Conservation (phyloP, 306 rosid genomes). For the Prunus kanzakura region DNA sequence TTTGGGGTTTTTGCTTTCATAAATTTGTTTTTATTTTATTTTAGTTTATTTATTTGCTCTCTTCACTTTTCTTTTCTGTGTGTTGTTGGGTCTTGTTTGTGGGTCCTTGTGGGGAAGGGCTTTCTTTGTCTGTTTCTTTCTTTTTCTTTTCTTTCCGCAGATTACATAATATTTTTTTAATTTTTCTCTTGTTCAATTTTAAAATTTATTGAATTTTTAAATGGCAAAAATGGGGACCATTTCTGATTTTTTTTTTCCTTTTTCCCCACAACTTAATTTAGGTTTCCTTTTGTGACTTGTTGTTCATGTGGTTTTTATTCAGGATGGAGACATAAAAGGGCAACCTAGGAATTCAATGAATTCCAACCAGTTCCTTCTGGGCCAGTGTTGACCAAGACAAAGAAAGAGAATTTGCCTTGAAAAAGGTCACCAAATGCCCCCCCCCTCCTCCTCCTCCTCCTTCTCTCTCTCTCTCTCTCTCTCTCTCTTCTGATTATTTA, state of each 20-base stretch:
- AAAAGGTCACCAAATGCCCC: slow-evolving; percentile 20
- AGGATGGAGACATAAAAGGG: slow-evolving; percentile 35
- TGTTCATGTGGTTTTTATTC: slow-evolving; percentile 29
- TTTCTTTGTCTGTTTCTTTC: slow-evolving; percentile 46
- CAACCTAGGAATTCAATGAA: slow-evolving; percentile 51
- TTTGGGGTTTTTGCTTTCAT: slow-evolving; percentile 6
- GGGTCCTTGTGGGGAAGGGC: slow-evolving; percentile 45
- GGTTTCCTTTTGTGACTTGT: slow-evolving; percentile 22
- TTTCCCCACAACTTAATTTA: not conserved
- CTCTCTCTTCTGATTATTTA: not conserved
- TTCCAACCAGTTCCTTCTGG: slow-evolving; percentile 22
- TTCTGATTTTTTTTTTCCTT: not conserved
- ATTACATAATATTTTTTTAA: not conserved
- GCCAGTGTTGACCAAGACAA: slow-evolving; percentile 38
- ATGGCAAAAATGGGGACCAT: not conserved
- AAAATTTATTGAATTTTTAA: not conserved
- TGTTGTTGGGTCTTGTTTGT: slow-evolving; percentile 41
- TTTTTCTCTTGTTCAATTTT: not conserved
- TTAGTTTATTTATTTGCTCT: not conserved
- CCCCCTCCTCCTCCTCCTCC: not conserved
- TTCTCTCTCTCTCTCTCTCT: not conserved
- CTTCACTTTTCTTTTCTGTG: slow-evolving; percentile 7
- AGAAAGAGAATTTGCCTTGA: slow-evolving; percentile 8
- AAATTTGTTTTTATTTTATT: not conserved
- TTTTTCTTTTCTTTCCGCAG: slow-evolving; percentile 20